A percentile compares a stretch with the other conserved stretches of the same genome.
These are phyloP conservation scores for Corymbia maculata DNA, from an alignment of 345 rosid species.

Conservation along the genomic window DNA sequence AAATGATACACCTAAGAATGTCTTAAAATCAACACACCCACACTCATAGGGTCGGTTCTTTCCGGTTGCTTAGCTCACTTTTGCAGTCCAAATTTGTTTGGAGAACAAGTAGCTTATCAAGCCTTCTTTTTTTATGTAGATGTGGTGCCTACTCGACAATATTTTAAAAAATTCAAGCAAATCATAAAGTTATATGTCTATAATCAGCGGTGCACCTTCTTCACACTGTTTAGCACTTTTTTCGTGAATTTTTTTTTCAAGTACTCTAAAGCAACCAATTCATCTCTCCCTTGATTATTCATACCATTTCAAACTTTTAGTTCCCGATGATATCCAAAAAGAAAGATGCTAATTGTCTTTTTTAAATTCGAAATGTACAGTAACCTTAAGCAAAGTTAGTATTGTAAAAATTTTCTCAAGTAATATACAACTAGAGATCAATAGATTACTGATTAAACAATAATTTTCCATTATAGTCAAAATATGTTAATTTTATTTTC, in stretches of 20 bases:
- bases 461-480: not conserved
- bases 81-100: not conserved
- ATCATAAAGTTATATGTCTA: not conserved
- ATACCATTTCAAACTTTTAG: not conserved
- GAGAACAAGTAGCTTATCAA: not conserved
- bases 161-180: not conserved
- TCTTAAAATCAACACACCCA: not conserved
- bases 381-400: not conserved
- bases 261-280: not conserved
- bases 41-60: too few relatives aligned
- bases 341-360: not conserved
- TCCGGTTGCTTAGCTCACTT: not conserved
- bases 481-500: too few relatives aligned
- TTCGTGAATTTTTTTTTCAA: not conserved
- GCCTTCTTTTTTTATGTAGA: not conserved
- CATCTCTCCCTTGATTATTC: not conserved
- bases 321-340: too few relatives aligned
- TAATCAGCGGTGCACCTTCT: not conserved
- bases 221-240: not conserved
- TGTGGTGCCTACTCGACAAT: not conserved
- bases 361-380: rapidly evolving
- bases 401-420: not conserved
- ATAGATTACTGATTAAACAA: not conserved
- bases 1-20: not conserved
- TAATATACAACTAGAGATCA: not conserved